phyloP scores from a whole-genome alignment of 2,329 filamentous ascomycete genomes.

The Fusarium liriodendri region DNA sequence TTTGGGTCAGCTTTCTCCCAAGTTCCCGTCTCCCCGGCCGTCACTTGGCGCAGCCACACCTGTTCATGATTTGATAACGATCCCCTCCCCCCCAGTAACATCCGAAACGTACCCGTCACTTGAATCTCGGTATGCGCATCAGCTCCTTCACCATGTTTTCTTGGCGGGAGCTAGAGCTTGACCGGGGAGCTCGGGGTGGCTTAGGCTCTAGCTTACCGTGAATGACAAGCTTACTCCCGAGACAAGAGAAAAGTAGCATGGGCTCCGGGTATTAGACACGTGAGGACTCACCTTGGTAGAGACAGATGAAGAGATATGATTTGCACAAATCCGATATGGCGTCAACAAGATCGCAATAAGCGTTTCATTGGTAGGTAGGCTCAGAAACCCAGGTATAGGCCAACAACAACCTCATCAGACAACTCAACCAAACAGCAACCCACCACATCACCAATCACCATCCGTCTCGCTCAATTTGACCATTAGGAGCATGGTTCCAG shows the following conservation, averaged over 20 bases:
- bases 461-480: background rate
- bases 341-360: background rate
- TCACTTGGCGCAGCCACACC: constrained; percentile 11
- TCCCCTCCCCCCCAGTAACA: background rate
- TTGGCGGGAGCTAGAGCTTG: background rate
- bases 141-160: background rate
- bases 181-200: background rate
- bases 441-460: constrained; percentile 7
- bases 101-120: background rate
- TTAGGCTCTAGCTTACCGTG: background rate
- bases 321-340: background rate
- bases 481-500: background rate
- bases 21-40: background rate
- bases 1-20: background rate
- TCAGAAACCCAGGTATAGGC: constrained; percentile 9
- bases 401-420: constrained; percentile 4
- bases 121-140: background rate
- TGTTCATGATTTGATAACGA: constrained; percentile 15
- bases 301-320: background rate
- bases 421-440: constrained; percentile 5
- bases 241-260: background rate
- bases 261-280: background rate
- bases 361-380: background rate
- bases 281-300: background rate
- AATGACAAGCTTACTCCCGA: background rate